Base-by-base conservation (phyloP, 176 grass and related monocot genomes). In the Triticum turgidum region DNA sequence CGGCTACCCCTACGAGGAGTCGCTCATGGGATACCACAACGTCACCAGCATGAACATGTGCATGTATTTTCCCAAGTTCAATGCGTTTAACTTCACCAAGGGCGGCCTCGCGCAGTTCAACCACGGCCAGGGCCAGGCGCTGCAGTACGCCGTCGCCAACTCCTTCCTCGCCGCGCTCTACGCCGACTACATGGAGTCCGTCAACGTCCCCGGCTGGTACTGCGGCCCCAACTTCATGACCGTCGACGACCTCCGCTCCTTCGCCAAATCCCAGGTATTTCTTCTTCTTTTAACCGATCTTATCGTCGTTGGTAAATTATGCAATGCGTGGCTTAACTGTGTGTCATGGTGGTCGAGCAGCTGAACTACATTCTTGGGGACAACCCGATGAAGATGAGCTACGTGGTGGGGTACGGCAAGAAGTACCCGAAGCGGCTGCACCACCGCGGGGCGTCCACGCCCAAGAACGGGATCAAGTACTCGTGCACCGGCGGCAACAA, bases 371-470 rank as follows among this genome's bases (percentile, higher is more conserved):
- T 98, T 4, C 87, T 98, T 27, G 96, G 96, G 11, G 84, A 94
- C 15, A 98, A 98, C 86, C 93, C 96, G 11, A 88, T 67, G 87
- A 91, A 94, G 70, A 98, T 98, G 96, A 96, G 96, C 88, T 98
- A 96, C 86, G 59, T 98, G 81, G 94, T 96, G 11, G 96, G 96
- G 0, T 96, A 91, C 82, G 93, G 96, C 68, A 84, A 89, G 71
- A 98, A 90, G 69, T 96, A 96, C 90, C 96, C 96, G 13, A 89
- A 78, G 27, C 83, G 84, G 66, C 34, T 96, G 77, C 93, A 98
- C 93, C 96, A 98, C 51, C 79, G 94, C 0, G 96, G 92, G 10
- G 94, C 94, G n/a, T 98, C 96, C 1, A 98, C 94, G 81, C 96
- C 96, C 4, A 42, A 89, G 61, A 65, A 98, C 79, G 94, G 94